Evolutionary conservation across 495 filamentous ascomycete genomes (phyloP), one percentile per base, ranked within the genome.

Genomic region (Penicillium subrubescens): DNA sequence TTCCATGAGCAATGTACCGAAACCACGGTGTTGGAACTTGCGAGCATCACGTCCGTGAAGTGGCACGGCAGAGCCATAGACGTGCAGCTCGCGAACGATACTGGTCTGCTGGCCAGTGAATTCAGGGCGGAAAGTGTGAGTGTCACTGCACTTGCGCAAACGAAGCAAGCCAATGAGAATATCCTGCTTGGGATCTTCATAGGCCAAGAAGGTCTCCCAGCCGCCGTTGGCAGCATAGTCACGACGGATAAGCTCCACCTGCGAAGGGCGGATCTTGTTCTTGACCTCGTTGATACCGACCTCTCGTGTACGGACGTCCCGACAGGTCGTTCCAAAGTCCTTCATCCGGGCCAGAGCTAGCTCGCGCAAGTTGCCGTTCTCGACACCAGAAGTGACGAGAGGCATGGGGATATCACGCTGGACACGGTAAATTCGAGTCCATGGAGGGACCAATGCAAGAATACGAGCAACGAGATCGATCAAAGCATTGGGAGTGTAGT

Each of bases 371-470:
- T 99, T 99, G 52, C 95, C 95, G 71, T 99, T 99, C 80, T 99
- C 95, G 10, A 99, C 95, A 46, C 95, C 95, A 0, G 93, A 91
- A 0, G 95, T 97, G 39, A 99, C 96, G 5, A 99, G 85, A 0
- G 95, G 95, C 95, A 99, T 99, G 25, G 95, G 95, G 61, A 99
- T 99, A 79, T 99, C 95, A 69, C 95, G 89, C 77, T 99, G 95
- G 12, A 99, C 96, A 46, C 95, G 92, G 79, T 99, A 99, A 76
- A 99, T 99, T 66, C 95, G 88, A 10, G 95, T 99, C 95, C 95
- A 99, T 25, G 95, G 95, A 4, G 95, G 95, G 0, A 99, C 89
- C 15, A 99, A 85, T 0, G 95, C 95, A 56, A 99, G 80, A 53
- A 99, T 99, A 10, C 96, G 88, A 23, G 95, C 95, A 0, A 99